Base-by-base conservation (phyloP, 176 grass and related monocot genomes). In the Oryza meridionalis region DNA sequence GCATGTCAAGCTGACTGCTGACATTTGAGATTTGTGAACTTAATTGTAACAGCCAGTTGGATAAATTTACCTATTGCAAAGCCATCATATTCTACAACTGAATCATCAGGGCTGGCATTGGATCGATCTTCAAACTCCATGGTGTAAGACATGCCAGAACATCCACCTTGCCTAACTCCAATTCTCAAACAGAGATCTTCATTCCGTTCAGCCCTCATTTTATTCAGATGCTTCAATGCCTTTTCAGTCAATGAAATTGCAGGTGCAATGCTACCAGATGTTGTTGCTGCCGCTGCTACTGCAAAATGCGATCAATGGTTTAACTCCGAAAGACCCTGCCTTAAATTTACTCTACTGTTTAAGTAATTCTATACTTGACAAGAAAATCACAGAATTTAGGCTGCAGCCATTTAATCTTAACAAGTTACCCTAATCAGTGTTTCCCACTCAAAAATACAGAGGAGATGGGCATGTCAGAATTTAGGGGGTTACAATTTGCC, bases 61-160 rank as follows among this genome's bases (percentile, higher is more conserved):
- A 21, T 21, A 21, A 10, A 35, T 29, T 86, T 99, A 99, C 96
- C 96, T 80, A 99, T 96, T 70, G 88, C 51, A 71, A 99, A 99
- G 33, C 96, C 96, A 77, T 96, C 89, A 75, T 94, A 99, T 82
- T 99, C 93, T 59, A 96, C 93, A 43, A 94, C 70, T 0, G 96
- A 91, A 73, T 99, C 96, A 17, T 80, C 86, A 44, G 93, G 83
- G 24, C 53, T 88, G 7, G 91, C 77, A 72, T 95, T 92, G 1
- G 81, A 82, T 64, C 50, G 86, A 53, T 78, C 90, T 75, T 99
- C 96, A 82, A 99, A 85, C 76, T 96, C 93, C 96, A 99, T 96
- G n/a, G 93, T 99, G 75, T 99, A 99, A 63, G 96, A 99, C 96
- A 99, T 99, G 71, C 96, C 96, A 43, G 96, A 99, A 76, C 96